Evolutionary conservation across 163 green algal genomes (phyloP), one percentile per base, ranked within the genome.

Genomic region (Scenedesmus sp.): DNA sequence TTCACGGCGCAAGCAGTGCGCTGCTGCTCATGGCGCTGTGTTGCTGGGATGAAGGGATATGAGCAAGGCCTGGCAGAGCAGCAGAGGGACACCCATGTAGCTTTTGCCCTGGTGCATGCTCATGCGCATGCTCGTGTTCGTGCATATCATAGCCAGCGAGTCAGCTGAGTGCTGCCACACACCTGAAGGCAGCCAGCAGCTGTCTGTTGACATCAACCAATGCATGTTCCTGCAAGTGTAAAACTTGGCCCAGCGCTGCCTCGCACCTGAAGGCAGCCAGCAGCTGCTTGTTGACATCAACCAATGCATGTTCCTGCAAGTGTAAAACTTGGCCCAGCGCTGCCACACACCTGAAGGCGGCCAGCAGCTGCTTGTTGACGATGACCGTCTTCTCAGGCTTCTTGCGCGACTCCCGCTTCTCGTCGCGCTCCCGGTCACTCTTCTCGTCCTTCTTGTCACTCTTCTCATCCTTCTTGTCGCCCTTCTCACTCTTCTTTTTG

Each of bases 291-390:
- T 70, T 15, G 13, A 15, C 62, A 70, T 46, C 34, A 46, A 46
- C 34, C 34, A 46, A 46, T 46, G 34, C 34, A 46, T 46, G 34
- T 46, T 46, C 34, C 34, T 46, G 34, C 34, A 46, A 46, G 34
- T 46, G 34, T 46, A 46, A 46, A 46, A 46, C 34, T 46, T 46
- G 34, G 34, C 34, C 34, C 34, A 46, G 34, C 34, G 34, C 34
- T 34, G 3, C 7, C 34, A 2, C 84, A 46, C 34, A 95, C 93
- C 93, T 95, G 92, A 94, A 95, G 0, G 94, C 94, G n/a, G 93
- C 67, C 82, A 95, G 91, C 82, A 95, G 89, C 20, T 90, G 79
- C 59, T 88, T 83, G 85, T 95, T 88, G 5, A 92, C 91, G 5
- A 84, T 60, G 67, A 67, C 87, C 82, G 85, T 77, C 70, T 89